These are phyloP conservation scores for Hanseniaspora nectarophila DNA, from an alignment of 805 yeast genomes.

Conservation along the genomic window DNA sequence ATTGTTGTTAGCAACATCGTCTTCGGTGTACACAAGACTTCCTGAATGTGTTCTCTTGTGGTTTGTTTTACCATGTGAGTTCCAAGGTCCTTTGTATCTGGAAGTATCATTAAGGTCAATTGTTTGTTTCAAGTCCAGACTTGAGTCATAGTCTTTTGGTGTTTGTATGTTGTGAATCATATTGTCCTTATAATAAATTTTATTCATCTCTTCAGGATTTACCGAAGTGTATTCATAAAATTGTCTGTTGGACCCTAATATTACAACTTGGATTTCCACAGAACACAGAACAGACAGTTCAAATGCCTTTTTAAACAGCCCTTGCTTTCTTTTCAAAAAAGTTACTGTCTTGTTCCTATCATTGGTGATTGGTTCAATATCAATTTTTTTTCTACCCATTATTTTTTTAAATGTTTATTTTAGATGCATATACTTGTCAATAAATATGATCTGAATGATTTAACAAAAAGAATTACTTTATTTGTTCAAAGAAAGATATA, in stretches of 20 bases:
- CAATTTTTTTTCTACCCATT: slow-evolving; percentile 97
- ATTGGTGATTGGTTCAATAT: slow-evolving; percentile 78
- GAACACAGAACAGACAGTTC: slow-evolving; percentile 75
- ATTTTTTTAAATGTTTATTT: background rate
- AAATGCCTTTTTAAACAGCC: slow-evolving; percentile 60
- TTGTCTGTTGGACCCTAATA: slow-evolving; percentile 70
- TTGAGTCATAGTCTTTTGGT: slow-evolving; percentile 57
- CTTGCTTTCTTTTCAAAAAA: slow-evolving; percentile 87
- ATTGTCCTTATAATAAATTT: slow-evolving; percentile 28
- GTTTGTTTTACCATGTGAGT: slow-evolving; percentile 13
- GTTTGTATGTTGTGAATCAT: slow-evolving; percentile 46
- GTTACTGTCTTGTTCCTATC: slow-evolving; percentile 63
- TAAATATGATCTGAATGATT: no score
- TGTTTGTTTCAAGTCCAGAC: slow-evolving; percentile 28
- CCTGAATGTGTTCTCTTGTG: slow-evolving; percentile 15
- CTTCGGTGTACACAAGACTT: slow-evolving; percentile 13
- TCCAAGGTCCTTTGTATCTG: slow-evolving; percentile 14
- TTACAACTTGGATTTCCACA: slow-evolving; percentile 83
- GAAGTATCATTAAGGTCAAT: slow-evolving; percentile 17
- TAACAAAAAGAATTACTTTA: no score
- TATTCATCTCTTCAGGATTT: slow-evolving; percentile 42
- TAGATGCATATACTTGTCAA: no score
- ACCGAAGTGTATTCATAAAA: slow-evolving; percentile 76
- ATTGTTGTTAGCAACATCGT: background rate
- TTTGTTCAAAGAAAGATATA: no score